Conservation (phyloP, 2,329 filamentous ascomycete species). For the Lomentospora prolificans region DNA sequence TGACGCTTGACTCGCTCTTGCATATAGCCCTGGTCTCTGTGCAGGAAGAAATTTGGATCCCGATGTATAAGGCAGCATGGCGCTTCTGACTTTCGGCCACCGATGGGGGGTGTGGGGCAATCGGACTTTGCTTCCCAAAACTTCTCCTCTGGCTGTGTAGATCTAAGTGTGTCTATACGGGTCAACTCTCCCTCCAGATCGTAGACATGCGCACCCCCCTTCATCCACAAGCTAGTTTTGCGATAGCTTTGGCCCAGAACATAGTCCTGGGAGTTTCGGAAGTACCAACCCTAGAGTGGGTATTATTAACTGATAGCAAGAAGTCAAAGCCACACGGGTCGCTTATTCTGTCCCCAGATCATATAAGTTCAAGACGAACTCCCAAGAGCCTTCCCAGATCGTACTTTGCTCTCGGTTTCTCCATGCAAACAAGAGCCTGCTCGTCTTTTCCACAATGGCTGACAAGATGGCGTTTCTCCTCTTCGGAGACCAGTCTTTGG, state of each 20-base stretch:
- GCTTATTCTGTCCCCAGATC: background rate
- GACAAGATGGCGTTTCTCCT: constrained; percentile 45
- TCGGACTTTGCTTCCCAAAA: background rate
- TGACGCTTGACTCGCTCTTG: background rate
- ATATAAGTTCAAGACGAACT: constrained; percentile 8
- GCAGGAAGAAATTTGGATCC: too few species aligned
- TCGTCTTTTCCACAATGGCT: constrained; percentile 4
- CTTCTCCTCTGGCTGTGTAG: background rate
- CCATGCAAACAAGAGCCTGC: background rate
- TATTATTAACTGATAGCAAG: constrained; percentile 5
- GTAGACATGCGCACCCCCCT: background rate
- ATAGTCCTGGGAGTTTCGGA: background rate
- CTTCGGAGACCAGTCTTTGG: constrained; percentile 63
- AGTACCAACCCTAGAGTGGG: background rate
- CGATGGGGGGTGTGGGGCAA: background rate
- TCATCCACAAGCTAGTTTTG: background rate
- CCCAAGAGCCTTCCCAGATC: background rate
- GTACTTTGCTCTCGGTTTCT: background rate
- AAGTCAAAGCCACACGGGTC: background rate
- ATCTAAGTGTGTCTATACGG: background rate
- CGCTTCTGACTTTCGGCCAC: constrained; percentile 1
- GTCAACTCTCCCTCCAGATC: background rate
- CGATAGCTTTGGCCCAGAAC: background rate
- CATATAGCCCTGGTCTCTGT: background rate
- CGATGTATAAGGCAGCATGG: too few species aligned